Evolutionary conservation across 139 green algal genomes (phyloP).

Genomic region (Pleodorina starrii): DNA sequence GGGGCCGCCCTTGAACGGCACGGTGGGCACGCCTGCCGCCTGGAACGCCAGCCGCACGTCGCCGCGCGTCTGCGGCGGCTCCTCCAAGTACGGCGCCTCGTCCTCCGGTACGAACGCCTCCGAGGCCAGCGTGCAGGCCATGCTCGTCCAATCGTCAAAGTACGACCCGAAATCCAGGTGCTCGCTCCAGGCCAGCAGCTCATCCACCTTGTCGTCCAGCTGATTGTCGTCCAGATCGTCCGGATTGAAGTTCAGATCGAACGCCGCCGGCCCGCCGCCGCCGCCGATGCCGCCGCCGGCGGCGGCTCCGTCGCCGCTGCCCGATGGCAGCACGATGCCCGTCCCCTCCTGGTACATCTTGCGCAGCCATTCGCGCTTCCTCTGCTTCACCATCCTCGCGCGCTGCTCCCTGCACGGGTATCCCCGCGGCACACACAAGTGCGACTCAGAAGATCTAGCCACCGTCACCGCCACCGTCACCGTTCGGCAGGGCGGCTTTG

Average conservation of each 20-base stretch:
- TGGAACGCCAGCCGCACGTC: constrained; percentile 45
- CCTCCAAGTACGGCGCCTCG: constrained; percentile 30
- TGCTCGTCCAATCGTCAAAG: constrained; percentile 65
- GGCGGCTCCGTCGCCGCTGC: background rate
- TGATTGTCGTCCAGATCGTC: constrained; percentile 36
- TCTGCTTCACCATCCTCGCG: constrained; percentile 59
- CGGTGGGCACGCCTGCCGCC: constrained; percentile 52
- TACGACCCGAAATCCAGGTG: constrained; percentile 71
- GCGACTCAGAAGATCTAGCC: too few species aligned
- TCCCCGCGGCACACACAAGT: too few species aligned
- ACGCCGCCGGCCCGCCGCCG: background rate
- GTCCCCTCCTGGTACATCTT: constrained; percentile 68
- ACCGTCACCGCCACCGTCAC: too few species aligned
- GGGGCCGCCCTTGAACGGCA: constrained; percentile 53
- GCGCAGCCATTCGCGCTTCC: constrained; percentile 69
- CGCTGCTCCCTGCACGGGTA: constrained; percentile 70
- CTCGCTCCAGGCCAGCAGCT: constrained; percentile 64
- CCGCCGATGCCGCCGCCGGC: background rate
- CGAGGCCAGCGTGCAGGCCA: constrained; percentile 55
- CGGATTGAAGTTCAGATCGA: background rate
- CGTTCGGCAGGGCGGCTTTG: too few species aligned
- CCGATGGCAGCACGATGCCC: background rate
- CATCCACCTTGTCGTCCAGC: constrained; percentile 52
- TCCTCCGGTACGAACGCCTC: constrained; percentile 58
- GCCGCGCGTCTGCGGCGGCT: background rate